These are phyloP conservation scores for Apiospora koreana DNA, from an alignment of 2,329 filamentous ascomycete species.

Conservation along the genomic window DNA sequence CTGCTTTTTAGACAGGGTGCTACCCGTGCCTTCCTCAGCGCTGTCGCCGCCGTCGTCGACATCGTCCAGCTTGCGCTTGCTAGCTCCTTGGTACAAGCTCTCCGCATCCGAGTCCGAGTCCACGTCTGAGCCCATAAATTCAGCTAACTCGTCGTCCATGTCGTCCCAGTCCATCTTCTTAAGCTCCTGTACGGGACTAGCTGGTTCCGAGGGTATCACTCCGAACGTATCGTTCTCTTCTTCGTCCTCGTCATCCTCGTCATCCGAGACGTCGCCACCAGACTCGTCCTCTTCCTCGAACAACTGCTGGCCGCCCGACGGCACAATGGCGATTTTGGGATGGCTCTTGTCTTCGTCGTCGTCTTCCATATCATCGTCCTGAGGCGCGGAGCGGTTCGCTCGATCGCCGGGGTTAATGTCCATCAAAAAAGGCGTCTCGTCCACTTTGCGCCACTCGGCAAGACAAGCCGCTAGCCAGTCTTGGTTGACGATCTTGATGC, in stretches of 20 bases:
- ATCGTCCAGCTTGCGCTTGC: slow-evolving; percentile 31
- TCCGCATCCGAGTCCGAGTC: slow-evolving; percentile 27
- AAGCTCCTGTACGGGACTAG: slow-evolving; percentile 34
- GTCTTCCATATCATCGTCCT: slow-evolving; percentile 28
- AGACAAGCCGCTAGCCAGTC: slow-evolving; percentile 88
- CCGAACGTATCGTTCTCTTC: slow-evolving; percentile 47
- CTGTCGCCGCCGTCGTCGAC: slow-evolving; percentile 17
- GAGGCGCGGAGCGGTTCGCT: slow-evolving; percentile 17
- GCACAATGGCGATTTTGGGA: slow-evolving; percentile 40
- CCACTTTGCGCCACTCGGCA: slow-evolving; percentile 77
- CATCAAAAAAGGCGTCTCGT: slow-evolving; percentile 78
- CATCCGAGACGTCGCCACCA: slow-evolving; percentile 23
- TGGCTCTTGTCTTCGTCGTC: slow-evolving; percentile 32
- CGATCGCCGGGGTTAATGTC: slow-evolving; percentile 56
- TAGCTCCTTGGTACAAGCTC: slow-evolving; percentile 43
- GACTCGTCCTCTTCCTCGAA: slow-evolving; percentile 30
- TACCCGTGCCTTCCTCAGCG: slow-evolving; percentile 20
- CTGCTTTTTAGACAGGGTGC: slow-evolving; percentile 43
- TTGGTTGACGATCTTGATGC: slow-evolving; percentile 88
- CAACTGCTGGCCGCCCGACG: slow-evolving; percentile 22
- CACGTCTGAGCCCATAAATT: slow-evolving; percentile 59
- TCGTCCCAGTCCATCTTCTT: slow-evolving; percentile 35
- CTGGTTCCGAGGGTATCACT: slow-evolving; percentile 49
- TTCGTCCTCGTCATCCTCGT: slow-evolving; percentile 43
- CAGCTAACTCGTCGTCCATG: slow-evolving; percentile 63